Conservation (phyloP, 176 grass and related monocot species). For the Aegilops speltoides region DNA sequence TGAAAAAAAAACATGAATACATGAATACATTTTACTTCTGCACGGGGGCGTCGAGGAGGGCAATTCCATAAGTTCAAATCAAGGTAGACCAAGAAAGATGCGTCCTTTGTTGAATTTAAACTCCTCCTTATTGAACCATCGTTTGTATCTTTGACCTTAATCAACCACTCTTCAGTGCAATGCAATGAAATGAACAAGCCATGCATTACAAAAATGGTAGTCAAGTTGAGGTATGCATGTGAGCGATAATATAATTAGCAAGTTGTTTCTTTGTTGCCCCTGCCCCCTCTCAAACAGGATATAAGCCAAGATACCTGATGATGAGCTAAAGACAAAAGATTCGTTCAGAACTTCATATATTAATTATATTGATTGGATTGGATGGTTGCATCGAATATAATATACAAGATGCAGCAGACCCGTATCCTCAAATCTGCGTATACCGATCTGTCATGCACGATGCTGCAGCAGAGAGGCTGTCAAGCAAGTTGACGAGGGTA, state of each 20-base stretch:
- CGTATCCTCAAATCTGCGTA: background rate
- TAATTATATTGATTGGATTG: slow-evolving; percentile 16
- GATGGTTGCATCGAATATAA: background rate
- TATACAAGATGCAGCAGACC: background rate
- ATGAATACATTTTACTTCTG: too few species aligned
- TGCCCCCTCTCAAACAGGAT: slow-evolving; percentile 5
- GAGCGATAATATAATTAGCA: slow-evolving; percentile 1
- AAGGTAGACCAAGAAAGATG: too few species aligned
- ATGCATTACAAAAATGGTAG: background rate
- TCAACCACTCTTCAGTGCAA: slow-evolving; percentile 4
- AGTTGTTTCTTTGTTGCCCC: background rate
- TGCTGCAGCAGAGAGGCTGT: background rate
- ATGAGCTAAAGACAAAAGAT: background rate
- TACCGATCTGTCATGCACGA: background rate
- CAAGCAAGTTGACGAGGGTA: background rate
- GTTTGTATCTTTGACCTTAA: background rate
- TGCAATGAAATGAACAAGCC: background rate
- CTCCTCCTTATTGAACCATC: too few species aligned
- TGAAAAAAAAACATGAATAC: too few species aligned
- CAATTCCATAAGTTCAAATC: too few species aligned
- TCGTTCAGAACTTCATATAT: background rate
- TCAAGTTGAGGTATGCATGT: slow-evolving; percentile 24
- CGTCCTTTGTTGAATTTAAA: too few species aligned
- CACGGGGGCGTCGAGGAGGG: too few species aligned
- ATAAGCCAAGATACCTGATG: slow-evolving; percentile 18